Percentiles rank a stretch among this genome's conserved stretches.
Evolutionary conservation across 768 basidiomycete genomes (phyloP).

Genomic region (Xanthoconium stramineum): DNA sequence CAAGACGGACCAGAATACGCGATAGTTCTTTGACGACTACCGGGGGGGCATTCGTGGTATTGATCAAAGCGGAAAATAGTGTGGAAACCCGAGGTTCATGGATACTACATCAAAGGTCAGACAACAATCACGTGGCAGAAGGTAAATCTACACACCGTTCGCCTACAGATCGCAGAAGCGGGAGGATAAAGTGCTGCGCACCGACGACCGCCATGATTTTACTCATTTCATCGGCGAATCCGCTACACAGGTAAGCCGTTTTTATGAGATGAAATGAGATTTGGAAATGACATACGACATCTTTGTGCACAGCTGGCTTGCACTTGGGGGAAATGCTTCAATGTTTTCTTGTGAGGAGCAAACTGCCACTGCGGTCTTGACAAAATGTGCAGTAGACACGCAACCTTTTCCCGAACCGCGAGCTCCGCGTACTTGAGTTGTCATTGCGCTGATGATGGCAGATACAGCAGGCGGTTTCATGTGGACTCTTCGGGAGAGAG

Average conservation of each 20-base stretch:
- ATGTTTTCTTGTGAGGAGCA: conserved; percentile 60
- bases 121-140: background rate
- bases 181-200: conserved; percentile 53
- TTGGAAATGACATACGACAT: conserved; percentile 44
- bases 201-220: conserved; percentile 46
- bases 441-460: conserved; percentile 53
- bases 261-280: background rate
- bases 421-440: conserved; percentile 40
- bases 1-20: conserved; percentile 21
- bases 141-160: conserved; percentile 35
- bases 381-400: conserved; percentile 54
- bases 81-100: conserved; percentile 27
- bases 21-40: conserved; percentile 22
- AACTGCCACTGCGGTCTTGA: conserved; percentile 64
- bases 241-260: conserved; percentile 30
- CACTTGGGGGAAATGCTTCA: conserved; percentile 40
- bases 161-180: conserved; percentile 44
- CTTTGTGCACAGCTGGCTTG: conserved; percentile 39
- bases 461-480: conserved; percentile 58
- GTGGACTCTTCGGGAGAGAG: conserved; percentile 63
- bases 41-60: conserved; percentile 20
- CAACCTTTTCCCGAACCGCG: conserved; percentile 21
- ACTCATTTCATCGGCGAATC: conserved; percentile 46
- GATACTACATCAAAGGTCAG: conserved; percentile 25
- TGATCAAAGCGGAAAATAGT: conserved; percentile 31